Conservation (phyloP, 2,329 filamentous ascomycete species). For the Trichophyton mentagrophytes region DNA sequence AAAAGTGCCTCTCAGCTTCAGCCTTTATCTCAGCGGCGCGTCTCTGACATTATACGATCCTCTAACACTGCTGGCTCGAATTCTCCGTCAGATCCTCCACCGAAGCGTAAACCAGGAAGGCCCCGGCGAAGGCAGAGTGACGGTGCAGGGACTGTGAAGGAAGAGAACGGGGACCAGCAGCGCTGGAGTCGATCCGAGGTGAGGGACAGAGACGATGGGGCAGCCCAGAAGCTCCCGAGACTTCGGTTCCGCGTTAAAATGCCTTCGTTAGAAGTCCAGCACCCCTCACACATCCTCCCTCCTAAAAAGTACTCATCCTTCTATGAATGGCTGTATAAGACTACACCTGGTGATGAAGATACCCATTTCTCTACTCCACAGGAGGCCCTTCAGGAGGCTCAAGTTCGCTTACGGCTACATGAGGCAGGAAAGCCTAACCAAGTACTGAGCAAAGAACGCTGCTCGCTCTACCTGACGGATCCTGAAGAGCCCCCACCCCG, state of each 20-base stretch:
- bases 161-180: background rate
- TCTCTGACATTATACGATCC: background rate
- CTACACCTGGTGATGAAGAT: constrained; percentile 35
- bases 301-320: constrained; percentile 39
- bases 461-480: constrained; percentile 61
- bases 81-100: background rate
- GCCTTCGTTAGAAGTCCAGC: constrained; percentile 38
- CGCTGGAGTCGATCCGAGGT: constrained; percentile 6
- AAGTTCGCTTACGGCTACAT: constrained; percentile 55
- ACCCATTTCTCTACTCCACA: constrained; percentile 42
- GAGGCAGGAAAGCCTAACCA: constrained; percentile 63
- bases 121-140: background rate
- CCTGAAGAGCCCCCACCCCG: constrained; percentile 58
- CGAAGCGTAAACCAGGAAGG: background rate
- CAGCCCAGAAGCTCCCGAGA: constrained; percentile 21
- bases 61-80: background rate
- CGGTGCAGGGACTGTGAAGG: background rate
- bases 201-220: constrained; percentile 8
- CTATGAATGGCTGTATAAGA: constrained; percentile 51
- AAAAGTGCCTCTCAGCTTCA: background rate
- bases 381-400: constrained; percentile 55
- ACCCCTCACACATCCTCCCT: constrained; percentile 39
- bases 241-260: constrained; percentile 40
- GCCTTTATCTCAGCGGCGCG: background rate
- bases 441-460: constrained; percentile 55